Evolutionary conservation across 1,284 basidiomycete genomes (phyloP), one percentile per base, ranked within the genome.

Genomic region (Farysia itapuensis): DNA sequence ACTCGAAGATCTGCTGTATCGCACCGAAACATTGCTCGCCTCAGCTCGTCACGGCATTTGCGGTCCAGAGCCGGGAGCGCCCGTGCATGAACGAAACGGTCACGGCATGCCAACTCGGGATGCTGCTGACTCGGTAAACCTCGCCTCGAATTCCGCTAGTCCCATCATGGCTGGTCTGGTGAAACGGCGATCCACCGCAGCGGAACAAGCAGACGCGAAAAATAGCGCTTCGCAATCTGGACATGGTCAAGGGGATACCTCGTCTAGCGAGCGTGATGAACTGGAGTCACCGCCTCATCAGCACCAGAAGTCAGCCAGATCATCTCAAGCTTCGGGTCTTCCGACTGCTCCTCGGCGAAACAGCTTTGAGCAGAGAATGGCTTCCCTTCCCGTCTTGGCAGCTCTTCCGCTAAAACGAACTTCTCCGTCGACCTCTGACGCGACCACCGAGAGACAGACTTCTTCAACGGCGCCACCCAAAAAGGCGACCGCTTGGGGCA

Each of bases 331-430:
- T 11, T 24, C 43, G 8, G 35, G 41, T n/a, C 30, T 29, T 13
- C 48, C 34, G 37, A 34, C 57, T 6, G 26, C 32, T 2, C 51
- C 58, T 23, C 58, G 58, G 24, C 51, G 58, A 39, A 61, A 47
- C 48, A 64, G 59, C 39, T 68, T 68, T 31, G 66, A 68, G 39
- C 45, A 56, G 21, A 48, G 66, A 25, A 66, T 68, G 57, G 59
- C 54, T 4, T 49, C 51, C 29, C 43, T 68, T 4, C 66, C 66
- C 4, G 57, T 66, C 18, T 44, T 53, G 43, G 42, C 58, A 2
- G 66, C 66, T 13, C 49, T 68, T 13, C 66, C 66, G 13, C 46
- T 68, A 31, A 61, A 61, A 41, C 58, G 58, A 19, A 37, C 28
- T 37, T 56, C 58, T n/a, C 51, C 51, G n/a, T 40, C 50, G 13